Evolutionary conservation across 208 protist genomes (phyloP).

Genomic region (Dictyostelium gargantuum): DNA sequence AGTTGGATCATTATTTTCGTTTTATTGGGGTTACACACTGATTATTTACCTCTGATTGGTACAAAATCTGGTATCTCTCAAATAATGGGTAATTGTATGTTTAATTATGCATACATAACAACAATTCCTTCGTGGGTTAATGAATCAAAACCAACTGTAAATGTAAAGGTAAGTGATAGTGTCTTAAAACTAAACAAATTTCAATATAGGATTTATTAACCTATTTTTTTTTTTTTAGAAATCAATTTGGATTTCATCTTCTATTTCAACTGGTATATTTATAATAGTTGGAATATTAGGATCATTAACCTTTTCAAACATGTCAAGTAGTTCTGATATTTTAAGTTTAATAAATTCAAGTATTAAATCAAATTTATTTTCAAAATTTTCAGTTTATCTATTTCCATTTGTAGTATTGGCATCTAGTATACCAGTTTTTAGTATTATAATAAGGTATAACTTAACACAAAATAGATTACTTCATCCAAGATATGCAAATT

Average conservation of each 20-base stretch:
- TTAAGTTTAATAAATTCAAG: constrained; percentile 21
- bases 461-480: constrained; percentile 24
- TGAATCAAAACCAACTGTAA: constrained; percentile 38
- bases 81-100: constrained; percentile 55
- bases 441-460: constrained; percentile 60
- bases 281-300: constrained; percentile 20
- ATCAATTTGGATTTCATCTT: neutral
- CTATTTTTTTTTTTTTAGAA: too few relatives aligned
- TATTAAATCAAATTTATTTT: neutral
- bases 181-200: too few relatives aligned
- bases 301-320: constrained; percentile 1
- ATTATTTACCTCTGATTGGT: neutral
- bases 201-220: too few relatives aligned
- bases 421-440: constrained; percentile 40
- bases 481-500: neutral
- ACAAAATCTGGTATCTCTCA: neutral
- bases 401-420: constrained; percentile 39
- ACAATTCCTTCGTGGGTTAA: constrained; percentile 62
- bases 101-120: constrained; percentile 67
- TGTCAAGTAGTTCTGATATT: constrained; percentile 19
- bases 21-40: neutral
- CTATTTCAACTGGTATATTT: constrained; percentile 10
- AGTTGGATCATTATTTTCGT: constrained; percentile 19
- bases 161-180: too few relatives aligned
- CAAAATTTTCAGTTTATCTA: constrained; percentile 47